Conservation (phyloP, 345 rosid species). For the sweet orange (Citrus sinensis) region DVS_A1.0 CM039165.1:21059001-21059500, state of each 20-base stretch:
- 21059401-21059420: neutral
- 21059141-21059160: neutral
- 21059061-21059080: too few relatives aligned
- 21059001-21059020: too few relatives aligned
- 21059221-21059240: neutral
- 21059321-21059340: neutral
- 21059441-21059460: too few relatives aligned
- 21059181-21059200: neutral
- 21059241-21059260: neutral
- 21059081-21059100: too few relatives aligned
- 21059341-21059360: neutral
- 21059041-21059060: too few relatives aligned
- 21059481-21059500: neutral
- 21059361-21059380: slow-evolving; percentile 5
- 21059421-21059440: too few relatives aligned
- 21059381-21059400: neutral
- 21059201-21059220: neutral
- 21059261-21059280: neutral
- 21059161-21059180: neutral
- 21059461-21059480: neutral
- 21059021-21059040: too few relatives aligned
- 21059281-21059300: neutral
- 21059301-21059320: neutral
- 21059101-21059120: too few relatives aligned
- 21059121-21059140: too few relatives aligned